A percentile compares a stretch with the other conserved stretches of the same genome.
These are phyloP conservation scores for Lichtheimia hyalospora DNA, from an alignment of 371 early-diverging fungal genomes.

Conservation along the genomic window DNA sequence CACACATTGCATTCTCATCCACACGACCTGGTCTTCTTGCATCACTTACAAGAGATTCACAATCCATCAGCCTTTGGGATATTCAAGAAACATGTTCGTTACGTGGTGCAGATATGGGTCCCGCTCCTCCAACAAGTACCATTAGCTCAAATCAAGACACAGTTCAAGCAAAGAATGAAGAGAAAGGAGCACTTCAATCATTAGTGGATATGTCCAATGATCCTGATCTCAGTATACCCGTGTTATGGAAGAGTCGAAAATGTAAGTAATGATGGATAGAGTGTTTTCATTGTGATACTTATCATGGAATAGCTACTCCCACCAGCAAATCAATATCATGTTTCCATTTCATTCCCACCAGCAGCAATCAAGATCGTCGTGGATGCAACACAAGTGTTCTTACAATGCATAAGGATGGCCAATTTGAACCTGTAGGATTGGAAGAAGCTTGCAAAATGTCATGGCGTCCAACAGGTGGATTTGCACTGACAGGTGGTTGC, in stretches of 20 bases:
- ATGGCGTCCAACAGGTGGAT: conserved; percentile 66
- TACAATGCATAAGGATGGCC: conserved; percentile 59
- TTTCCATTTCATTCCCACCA: conserved; percentile 3
- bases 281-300: background rate
- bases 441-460: conserved; percentile 62
- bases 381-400: conserved; percentile 32
- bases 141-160: background rate
- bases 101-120: conserved; percentile 1
- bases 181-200: conserved; percentile 13
- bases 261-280: conserved; percentile 37
- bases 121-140: conserved; percentile 5
- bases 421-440: conserved; percentile 57
- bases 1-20: conserved; percentile 65
- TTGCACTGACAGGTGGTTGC: conserved; percentile 54
- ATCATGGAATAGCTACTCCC: background rate
- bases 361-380: background rate
- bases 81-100: conserved; percentile 54
- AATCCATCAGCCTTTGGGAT: conserved; percentile 63
- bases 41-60: conserved; percentile 61
- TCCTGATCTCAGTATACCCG: conserved; percentile 48
- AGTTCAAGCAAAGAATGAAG: background rate
- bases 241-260: conserved; percentile 66
- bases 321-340: conserved; percentile 2
- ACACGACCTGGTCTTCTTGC: conserved; percentile 65
- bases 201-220: conserved; percentile 18